Evolutionary conservation across 495 filamentous ascomycete species (phyloP), one percentile per base, ranked within the genome.

Genomic region (Beverwykella pulmonaria): DNA sequence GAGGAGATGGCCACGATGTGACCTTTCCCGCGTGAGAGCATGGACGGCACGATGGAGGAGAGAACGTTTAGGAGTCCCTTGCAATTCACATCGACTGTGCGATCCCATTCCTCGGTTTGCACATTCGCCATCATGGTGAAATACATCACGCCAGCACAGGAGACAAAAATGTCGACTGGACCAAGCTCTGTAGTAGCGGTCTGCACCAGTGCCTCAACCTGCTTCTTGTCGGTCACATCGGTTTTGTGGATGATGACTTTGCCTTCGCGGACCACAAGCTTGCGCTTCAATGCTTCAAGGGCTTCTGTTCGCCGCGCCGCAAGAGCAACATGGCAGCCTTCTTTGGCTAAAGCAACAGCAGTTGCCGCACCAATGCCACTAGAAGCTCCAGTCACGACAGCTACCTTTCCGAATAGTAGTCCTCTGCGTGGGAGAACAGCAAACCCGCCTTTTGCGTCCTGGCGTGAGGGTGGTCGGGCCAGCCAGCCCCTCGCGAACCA

Each of bases 111-210:
- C 4, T 88, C 85, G 6, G 72, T 82, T 60, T 87, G 79, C 25
- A 75, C 78, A 70, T 90, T 89, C 3, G 84, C 82, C 87, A 90
- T 89, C 83, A 89, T 84, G 17, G 86, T 89, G 75, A 84, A 90
- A 75, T 90, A 90, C 87, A 90, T 90, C 59, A 90, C 87, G 15
- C 87, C 87, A 0, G 87, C 86, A 73, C 85, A 88, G n/a, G 82
- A 81, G 27, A 90, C 82, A 9, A 90, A 76, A 54, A 88, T 87
- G 62, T 90, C 87, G 32, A 88, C 79, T 0, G 85, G 82, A 0
- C 87, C 87, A 4, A 89, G 84, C 63, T 83, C 73, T 6, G 81
- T 77, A n/a, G 73, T 75, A 0, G 87, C 77, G 0, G 79, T 77
- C 6, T 75, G 70, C 41, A 88, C 74, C 27, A 90, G 83, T 0